Base-by-base conservation (phyloP, 192 early-diverging fungal genomes). In the Linderina pennispora region DNA sequence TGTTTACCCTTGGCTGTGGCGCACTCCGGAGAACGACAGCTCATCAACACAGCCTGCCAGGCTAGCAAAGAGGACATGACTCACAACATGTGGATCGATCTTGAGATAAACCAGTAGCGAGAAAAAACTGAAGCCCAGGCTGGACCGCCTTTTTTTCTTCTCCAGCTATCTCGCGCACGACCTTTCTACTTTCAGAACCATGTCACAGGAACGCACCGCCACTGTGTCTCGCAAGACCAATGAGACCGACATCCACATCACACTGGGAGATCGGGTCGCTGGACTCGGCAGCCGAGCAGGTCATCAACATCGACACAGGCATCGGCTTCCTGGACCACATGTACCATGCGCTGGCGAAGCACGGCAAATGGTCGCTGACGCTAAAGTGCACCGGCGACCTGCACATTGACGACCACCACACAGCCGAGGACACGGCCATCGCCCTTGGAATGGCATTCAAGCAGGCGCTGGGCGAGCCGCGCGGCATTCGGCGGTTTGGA, bases 281-380 rank as follows among this genome's bases (percentile, higher is more conserved):
- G 11, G 85, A 83, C 46, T 60, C 75, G 22, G 45, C 64, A 8
- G 32, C 62, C 50, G 78, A 74, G 45, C 90, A 95, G 61, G 46
- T 45, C 15, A 95, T 99, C 61, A 56, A 80, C 24, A 77, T 97
- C 49, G 51, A 78, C 58, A 91, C 94, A 18, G 96, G 96, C 8
- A 94, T 99, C 62, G 96, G 96, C 16, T 99, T 99, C 67, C 80
- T 99, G 8, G 90, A 99, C 77, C 96, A 99, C 90, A 98, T 98
- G 94, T 86, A 90, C 63, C 88, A 92, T 51, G 96, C 97, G 4
- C 77, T 99, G n/a, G 91, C 93, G 15, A 97, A 97, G 67, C 94
- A 99, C 76, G 76, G 81, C 48, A 81, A 85, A 22, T 97, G 92
- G 93, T 89, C 92, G 13, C 74, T 99, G 23, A 74, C 60, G 8